A percentile compares a stretch with the other conserved stretches of the same genome.
Evolutionary conservation across 1,284 basidiomycete genomes (phyloP).

Genomic region (Trichosporon sp.): DNA sequence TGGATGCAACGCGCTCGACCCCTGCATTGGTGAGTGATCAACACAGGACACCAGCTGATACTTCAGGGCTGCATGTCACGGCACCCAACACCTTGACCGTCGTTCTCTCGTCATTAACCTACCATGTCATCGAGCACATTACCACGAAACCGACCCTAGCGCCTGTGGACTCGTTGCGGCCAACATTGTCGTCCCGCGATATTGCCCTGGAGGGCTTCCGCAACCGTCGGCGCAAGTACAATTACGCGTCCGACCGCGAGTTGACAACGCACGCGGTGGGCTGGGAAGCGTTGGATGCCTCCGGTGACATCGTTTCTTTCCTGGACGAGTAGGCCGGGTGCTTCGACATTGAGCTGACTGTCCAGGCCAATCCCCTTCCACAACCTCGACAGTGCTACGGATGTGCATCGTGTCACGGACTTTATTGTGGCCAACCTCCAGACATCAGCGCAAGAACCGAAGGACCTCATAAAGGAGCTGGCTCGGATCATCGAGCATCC

Average conservation of each 20-base stretch:
- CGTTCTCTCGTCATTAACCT: constrained; percentile 42
- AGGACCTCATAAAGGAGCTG: constrained; percentile 28
- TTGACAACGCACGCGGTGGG: constrained; percentile 36
- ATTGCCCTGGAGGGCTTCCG: constrained; percentile 41
- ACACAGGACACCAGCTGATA: not conserved
- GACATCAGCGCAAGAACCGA: constrained; percentile 19
- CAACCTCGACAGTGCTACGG: constrained; percentile 44
- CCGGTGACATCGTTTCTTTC: constrained; percentile 38
- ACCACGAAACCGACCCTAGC: constrained; percentile 36
- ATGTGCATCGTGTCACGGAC: constrained; percentile 40
- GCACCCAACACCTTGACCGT: constrained; percentile 35
- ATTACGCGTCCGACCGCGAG: constrained; percentile 25
- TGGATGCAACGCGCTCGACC: constrained; percentile 41
- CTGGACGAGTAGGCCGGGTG: constrained; percentile 42
- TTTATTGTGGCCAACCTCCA: constrained; percentile 42
- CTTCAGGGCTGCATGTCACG: constrained; percentile 39
- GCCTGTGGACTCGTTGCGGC: constrained; percentile 32
- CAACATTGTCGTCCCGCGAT: constrained; percentile 40
- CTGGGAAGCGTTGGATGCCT: constrained; percentile 32
- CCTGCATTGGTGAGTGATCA: constrained; percentile 42
- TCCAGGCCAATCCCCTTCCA: constrained; percentile 39
- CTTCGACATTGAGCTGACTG: not conserved
- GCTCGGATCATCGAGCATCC: constrained; percentile 31
- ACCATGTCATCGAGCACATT: constrained; percentile 42
- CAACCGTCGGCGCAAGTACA: constrained; percentile 24